A percentile compares a stretch with the other conserved stretches of the same genome.
Conservation (phyloP, 2,329 filamentous ascomycete species). For the Coniochaeta prunicola region DNA sequence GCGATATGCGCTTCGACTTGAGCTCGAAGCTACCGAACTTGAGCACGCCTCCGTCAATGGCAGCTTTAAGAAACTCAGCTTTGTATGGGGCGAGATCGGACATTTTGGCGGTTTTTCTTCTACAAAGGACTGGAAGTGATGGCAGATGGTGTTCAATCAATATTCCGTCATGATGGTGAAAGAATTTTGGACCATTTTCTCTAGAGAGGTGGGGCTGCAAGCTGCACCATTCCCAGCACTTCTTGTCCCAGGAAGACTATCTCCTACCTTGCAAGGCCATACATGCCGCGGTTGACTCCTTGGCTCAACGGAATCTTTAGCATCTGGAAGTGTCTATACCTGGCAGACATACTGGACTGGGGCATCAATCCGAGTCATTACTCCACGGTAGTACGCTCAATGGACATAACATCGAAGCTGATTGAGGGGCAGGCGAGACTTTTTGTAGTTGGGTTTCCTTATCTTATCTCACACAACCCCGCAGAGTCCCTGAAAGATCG, state of each 20-base stretch:
- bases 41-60: conserved; percentile 62
- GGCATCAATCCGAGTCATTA: neutral
- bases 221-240: neutral
- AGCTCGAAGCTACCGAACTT: conserved; percentile 81
- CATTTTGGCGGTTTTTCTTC: conserved; percentile 27
- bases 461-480: neutral
- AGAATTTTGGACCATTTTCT: neutral
- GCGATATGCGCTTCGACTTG: conserved; percentile 85
- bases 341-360: neutral
- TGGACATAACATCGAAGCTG: neutral
- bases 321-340: neutral
- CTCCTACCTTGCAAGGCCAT: neutral
- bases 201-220: neutral
- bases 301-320: neutral
- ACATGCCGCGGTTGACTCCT: neutral
- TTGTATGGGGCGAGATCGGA: conserved; percentile 56
- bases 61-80: conserved; percentile 61
- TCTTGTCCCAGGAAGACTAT: neutral
- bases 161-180: neutral
- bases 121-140: no score
- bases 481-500: neutral
- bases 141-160: neutral
- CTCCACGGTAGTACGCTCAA: neutral
- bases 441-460: neutral
- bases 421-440: neutral